Evolutionary conservation across 148 eudicot species (phyloP), one percentile per base, ranked within the genome.

Genomic region (Persicaria maculosa): DNA sequence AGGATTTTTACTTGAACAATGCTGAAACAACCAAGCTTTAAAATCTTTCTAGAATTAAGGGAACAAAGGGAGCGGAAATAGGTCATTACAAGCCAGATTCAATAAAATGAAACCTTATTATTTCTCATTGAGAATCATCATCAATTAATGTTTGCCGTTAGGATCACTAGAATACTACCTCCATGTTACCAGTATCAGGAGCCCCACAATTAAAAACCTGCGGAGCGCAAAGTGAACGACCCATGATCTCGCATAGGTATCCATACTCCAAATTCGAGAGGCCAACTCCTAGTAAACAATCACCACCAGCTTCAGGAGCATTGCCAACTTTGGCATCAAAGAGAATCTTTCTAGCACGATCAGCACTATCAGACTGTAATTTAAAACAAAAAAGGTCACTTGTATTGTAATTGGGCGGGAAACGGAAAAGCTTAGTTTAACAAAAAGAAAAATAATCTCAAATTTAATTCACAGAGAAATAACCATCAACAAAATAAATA

Each of bases 151-250:
- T 40, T 36, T 43, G 68, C 68, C 31, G 15, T 12, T 15, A 65
- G 70, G 44, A 65, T 65, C 19, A 40, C 14, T 40, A 65, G 36
- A 48, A 48, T 47, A 5, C 77, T 85, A 92, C 98, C 98, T 95
- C 98, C 97, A 90, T 95, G 83, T 95, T 95, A 80, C 98, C 98
- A 67, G 98, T 95, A 81, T 95, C 98, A 67, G 98, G 98, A 67
- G 98, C 97, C 78, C 97, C 98, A 78, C 98, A 95, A 70, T 95
- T 95, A 77, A 95, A 95, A 77, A 95, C 87, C 83, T 95, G 98
- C 45, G 98, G 98, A 68, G 97, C 98, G 88, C 97, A 95, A 46
- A 92, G 77, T 55, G 96, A 92, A 75, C 94, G 96, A 69, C 98
- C 98, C 97, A 92, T 90, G 81, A 92, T 81, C 89, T 92, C 98